phyloP scores from a whole-genome alignment of 1,284 basidiomycete species.

The Marasmius oreades region DNA sequence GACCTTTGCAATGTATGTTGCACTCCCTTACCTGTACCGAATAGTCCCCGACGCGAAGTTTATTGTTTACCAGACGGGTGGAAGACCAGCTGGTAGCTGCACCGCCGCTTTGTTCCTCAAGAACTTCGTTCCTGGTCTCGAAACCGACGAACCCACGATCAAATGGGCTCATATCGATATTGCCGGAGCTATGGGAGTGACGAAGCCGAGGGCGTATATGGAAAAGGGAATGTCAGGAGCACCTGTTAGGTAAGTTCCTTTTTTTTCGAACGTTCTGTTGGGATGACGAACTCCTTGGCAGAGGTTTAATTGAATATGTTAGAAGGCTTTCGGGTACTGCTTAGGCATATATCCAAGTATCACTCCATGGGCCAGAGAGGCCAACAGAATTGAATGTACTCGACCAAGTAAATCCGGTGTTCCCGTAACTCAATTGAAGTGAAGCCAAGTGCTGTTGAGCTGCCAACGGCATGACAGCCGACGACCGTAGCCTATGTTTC shows the following conservation, averaged over 20 bases:
- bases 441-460: too few relatives aligned
- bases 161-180: conserved; percentile 61
- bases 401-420: too few relatives aligned
- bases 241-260: conserved; percentile 50
- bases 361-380: too few relatives aligned
- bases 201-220: conserved; percentile 58
- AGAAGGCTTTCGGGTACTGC: conserved; percentile 21
- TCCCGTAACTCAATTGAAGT: too few relatives aligned
- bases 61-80: conserved; percentile 51
- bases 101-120: conserved; percentile 90
- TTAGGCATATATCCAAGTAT: not conserved
- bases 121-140: conserved; percentile 74
- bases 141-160: conserved; percentile 48
- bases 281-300: conserved; percentile 5
- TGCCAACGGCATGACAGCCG: too few relatives aligned
- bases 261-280: not conserved
- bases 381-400: too few relatives aligned
- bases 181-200: conserved; percentile 77
- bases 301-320: conserved; percentile 32
- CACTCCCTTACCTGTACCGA: not conserved
- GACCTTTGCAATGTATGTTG: conserved; percentile 77
- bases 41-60: conserved; percentile 3
- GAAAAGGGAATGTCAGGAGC: conserved; percentile 80
- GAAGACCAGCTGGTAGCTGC: conserved; percentile 68
- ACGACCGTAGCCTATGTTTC: too few relatives aligned